phyloP scores from a whole-genome alignment of 129 eudicot genomes.

The Flaveria ramosissima region DNA sequence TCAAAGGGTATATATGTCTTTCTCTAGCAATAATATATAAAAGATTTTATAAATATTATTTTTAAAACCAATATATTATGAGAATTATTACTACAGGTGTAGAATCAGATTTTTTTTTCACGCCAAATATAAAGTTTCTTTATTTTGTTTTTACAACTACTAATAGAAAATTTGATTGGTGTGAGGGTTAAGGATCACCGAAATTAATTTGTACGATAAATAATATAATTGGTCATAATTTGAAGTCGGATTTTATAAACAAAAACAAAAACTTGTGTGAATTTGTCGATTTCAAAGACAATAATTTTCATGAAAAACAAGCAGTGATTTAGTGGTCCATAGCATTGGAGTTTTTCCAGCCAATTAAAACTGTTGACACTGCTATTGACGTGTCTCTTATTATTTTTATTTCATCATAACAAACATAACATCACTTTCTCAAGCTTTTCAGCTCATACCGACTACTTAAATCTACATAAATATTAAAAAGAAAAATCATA shows the following conservation, averaged over 20 bases:
- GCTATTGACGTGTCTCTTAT: conserved; percentile 24
- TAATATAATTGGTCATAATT: background rate
- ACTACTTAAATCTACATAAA: background rate
- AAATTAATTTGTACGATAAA: background rate
- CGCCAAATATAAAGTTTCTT: too few relatives aligned
- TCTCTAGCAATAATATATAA: background rate
- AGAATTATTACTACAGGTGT: too few relatives aligned
- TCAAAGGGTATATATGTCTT: conserved; percentile 44
- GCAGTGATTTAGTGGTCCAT: conserved; percentile 38
- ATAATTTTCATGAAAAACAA: conserved; percentile 1
- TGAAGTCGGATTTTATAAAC: conserved; percentile 8
- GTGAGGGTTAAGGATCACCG: background rate
- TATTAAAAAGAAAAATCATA: background rate
- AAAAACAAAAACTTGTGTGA: conserved; percentile 9
- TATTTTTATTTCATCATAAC: conserved; percentile 27
- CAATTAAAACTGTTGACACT: conserved; percentile 21
- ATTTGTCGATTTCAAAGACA: background rate
- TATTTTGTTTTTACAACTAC: background rate
- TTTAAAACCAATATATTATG: background rate
- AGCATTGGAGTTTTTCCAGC: conserved; percentile 22
- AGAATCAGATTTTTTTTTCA: too few relatives aligned
- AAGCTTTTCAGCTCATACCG: conserved; percentile 20
- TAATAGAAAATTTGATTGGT: background rate
- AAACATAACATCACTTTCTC: conserved; percentile 25
- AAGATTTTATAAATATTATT: background rate